Evolutionary conservation across 1,139 yeast genomes (phyloP).

Genomic region (Diutina neorugosa): DNA sequence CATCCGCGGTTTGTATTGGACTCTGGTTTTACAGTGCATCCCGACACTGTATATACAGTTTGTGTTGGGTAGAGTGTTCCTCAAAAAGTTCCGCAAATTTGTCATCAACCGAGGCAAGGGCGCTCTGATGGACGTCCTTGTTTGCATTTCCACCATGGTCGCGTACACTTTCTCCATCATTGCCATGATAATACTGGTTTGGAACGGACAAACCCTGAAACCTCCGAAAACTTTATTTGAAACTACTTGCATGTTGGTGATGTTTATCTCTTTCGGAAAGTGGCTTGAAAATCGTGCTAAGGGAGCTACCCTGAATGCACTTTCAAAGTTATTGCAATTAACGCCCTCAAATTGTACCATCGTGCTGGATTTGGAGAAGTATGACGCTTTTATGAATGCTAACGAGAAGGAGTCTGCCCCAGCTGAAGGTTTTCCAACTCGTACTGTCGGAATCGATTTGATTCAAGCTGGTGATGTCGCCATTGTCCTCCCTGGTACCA

Average conservation of each 20-base stretch:
- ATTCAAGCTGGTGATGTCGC: slow-evolving; percentile 71
- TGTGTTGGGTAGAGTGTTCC: slow-evolving; percentile 51
- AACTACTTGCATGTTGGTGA: slow-evolving; percentile 72
- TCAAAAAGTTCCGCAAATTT: slow-evolving; percentile 53
- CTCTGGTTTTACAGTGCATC: slow-evolving; percentile 48
- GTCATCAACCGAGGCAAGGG: slow-evolving; percentile 42
- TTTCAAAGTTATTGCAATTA: slow-evolving; percentile 66
- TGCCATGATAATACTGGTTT: slow-evolving; percentile 35
- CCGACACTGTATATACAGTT: slow-evolving; percentile 62
- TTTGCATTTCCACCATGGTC: slow-evolving; percentile 69
- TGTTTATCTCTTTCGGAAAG: slow-evolving; percentile 81
- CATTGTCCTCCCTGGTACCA: slow-evolving; percentile 73
- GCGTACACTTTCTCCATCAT: slow-evolving; percentile 66
- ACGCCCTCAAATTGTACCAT: slow-evolving; percentile 72
- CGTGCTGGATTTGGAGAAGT: slow-evolving; percentile 27
- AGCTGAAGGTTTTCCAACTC: slow-evolving; percentile 7
- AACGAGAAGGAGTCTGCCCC: slow-evolving; percentile 2
- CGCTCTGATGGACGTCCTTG: slow-evolving; percentile 95
- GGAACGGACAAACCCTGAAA: slow-evolving; percentile 20
- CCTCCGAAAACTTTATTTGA: slow-evolving; percentile 77
- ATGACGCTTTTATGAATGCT: slow-evolving; percentile 13
- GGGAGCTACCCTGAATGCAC: slow-evolving; percentile 84
- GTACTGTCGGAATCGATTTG: slow-evolving; percentile 52
- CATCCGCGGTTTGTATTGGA: slow-evolving; percentile 43
- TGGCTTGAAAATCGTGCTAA: slow-evolving; percentile 87